Evolutionary conservation across 441 rosid species (phyloP).

Genomic region (Corymbia calophylla): DNA sequence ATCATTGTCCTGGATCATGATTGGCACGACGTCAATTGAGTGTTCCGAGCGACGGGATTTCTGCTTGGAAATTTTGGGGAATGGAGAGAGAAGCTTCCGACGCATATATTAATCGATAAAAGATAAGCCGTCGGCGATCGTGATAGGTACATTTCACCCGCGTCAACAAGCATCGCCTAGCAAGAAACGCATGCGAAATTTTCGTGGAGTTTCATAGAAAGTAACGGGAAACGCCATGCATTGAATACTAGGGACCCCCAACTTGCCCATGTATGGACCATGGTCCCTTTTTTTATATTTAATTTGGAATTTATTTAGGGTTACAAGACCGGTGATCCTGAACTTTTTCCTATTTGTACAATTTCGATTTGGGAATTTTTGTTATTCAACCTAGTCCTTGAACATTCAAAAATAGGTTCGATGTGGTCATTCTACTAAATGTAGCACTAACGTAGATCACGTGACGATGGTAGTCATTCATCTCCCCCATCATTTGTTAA

Average conservation of each 20-base stretch:
- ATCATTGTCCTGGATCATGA: not conserved
- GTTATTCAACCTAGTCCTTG: not conserved
- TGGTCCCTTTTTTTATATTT: not conserved
- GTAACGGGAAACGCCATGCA: not conserved
- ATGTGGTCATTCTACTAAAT: not conserved
- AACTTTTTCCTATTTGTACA: not conserved
- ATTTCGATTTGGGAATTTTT: not conserved
- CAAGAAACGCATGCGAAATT: not conserved
- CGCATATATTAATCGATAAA: not conserved
- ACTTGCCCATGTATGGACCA: not conserved
- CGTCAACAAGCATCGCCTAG: not conserved
- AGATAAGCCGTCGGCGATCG: not conserved
- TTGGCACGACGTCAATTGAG: not conserved
- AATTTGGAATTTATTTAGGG: not conserved
- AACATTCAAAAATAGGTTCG: not conserved
- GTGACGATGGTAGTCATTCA: rapidly evolving
- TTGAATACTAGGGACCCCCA: not conserved
- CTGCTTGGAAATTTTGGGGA: not conserved
- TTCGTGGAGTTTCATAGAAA: not conserved
- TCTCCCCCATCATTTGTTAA: not conserved
- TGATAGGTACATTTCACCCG: not conserved
- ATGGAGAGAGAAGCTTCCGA: not conserved
- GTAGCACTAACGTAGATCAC: rapidly evolving
- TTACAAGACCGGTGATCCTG: not conserved
- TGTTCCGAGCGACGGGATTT: not conserved